A percentile compares a stretch with the other conserved stretches of the same genome.
Conservation (phyloP, 2,329 filamentous ascomycete species). For the Fusarium sp. region DNA sequence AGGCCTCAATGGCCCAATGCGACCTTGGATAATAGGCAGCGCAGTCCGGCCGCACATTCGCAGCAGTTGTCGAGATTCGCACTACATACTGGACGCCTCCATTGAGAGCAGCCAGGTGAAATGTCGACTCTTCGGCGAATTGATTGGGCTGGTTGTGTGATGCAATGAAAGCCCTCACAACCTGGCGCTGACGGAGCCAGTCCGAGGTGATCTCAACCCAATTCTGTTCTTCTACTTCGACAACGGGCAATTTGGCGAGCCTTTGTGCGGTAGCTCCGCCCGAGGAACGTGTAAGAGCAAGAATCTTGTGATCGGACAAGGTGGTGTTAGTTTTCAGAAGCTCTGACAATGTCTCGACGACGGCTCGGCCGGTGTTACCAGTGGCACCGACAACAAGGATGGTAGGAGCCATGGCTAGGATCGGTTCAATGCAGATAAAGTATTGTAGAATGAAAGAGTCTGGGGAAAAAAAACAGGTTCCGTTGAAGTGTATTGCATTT, state of each 20-base stretch:
- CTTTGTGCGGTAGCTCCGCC: constrained; percentile 38
- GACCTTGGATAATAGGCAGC: constrained; percentile 54
- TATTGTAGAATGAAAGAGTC: too few relatives aligned
- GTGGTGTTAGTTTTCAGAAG: constrained; percentile 38
- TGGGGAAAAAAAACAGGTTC: too few relatives aligned
- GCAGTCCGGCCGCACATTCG: constrained; percentile 55
- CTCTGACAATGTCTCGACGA: constrained; percentile 48
- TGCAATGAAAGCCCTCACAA: constrained; percentile 58
- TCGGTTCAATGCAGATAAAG: background rate
- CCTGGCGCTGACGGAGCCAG: constrained; percentile 57
- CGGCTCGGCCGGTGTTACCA: constrained; percentile 55
- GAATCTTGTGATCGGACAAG: constrained; percentile 17
- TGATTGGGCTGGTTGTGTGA: constrained; percentile 55
- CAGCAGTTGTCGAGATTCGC: constrained; percentile 58
- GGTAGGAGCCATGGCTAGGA: constrained; percentile 50
- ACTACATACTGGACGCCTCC: constrained; percentile 60
- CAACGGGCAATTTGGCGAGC: constrained; percentile 52
- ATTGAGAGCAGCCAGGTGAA: constrained; percentile 53
- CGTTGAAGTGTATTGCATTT: too few relatives aligned
- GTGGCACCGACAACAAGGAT: constrained; percentile 55
- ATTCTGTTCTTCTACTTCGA: constrained; percentile 54
- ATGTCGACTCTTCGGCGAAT: constrained; percentile 59
- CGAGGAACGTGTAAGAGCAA: constrained; percentile 40
- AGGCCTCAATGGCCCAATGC: constrained; percentile 60
- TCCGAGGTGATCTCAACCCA: constrained; percentile 57